phyloP scores from a whole-genome alignment of 2,329 filamentous ascomycete genomes.

The Cladobotryum protrusum region DNA sequence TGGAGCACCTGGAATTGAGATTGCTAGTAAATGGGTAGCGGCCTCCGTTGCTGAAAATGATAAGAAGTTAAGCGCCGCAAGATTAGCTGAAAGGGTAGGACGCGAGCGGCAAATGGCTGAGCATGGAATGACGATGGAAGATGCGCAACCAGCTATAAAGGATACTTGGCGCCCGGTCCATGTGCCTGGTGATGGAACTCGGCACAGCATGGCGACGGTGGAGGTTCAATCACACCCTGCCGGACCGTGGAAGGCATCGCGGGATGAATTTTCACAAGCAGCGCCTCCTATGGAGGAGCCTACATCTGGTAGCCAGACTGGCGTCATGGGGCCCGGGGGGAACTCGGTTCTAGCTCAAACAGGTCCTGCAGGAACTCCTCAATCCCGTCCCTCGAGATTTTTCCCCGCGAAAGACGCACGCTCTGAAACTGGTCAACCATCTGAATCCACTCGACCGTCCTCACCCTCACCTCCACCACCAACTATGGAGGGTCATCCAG shows the following conservation, averaged over 20 bases:
- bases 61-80: slow-evolving; percentile 35
- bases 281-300: slow-evolving; percentile 18
- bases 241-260: slow-evolving; percentile 25
- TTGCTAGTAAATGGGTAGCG: slow-evolving; percentile 37
- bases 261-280: slow-evolving; percentile 20
- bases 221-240: slow-evolving; percentile 24
- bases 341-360: slow-evolving; percentile 22
- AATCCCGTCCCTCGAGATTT: slow-evolving; percentile 52
- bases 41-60: slow-evolving; percentile 41
- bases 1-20: slow-evolving; percentile 22
- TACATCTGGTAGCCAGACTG: slow-evolving; percentile 18
- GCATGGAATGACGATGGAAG: slow-evolving; percentile 37
- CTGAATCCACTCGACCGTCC: slow-evolving; percentile 38
- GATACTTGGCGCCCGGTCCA: slow-evolving; percentile 48
- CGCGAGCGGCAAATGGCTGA: slow-evolving; percentile 39
- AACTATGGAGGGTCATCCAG: slow-evolving; percentile 63
- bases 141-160: slow-evolving; percentile 43
- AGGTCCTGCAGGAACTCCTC: slow-evolving; percentile 31
- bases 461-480: slow-evolving; percentile 69
- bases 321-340: slow-evolving; percentile 22
- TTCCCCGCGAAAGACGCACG: slow-evolving; percentile 52
- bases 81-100: slow-evolving; percentile 33
- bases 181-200: slow-evolving; percentile 31
- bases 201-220: slow-evolving; percentile 19
- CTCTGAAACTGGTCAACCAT: slow-evolving; percentile 29